Percentiles rank a stretch among this genome's conserved stretches.
These are phyloP conservation scores for Parasarocladium wereldwijsianum DNA, from an alignment of 2,329 filamentous ascomycete species.

Conservation along the genomic window DNA sequence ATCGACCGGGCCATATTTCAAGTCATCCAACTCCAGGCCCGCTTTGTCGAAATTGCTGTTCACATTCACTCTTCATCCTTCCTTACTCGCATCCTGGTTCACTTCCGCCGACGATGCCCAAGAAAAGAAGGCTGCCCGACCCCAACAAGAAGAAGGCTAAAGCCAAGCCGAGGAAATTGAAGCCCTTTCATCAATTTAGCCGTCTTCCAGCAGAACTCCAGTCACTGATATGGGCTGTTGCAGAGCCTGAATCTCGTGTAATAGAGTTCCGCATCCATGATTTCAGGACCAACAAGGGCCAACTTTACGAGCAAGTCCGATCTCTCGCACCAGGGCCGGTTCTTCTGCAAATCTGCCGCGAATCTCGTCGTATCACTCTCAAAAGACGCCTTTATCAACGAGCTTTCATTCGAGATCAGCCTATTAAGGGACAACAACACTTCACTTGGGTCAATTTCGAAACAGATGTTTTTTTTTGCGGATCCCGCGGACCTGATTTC, in stretches of 20 bases:
- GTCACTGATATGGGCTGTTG: neutral
- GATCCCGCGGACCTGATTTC: neutral
- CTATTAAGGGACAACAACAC: too few relatives aligned
- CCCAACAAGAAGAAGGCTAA: constrained; percentile 1
- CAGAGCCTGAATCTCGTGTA: constrained; percentile 1
- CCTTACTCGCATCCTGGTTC: too few relatives aligned
- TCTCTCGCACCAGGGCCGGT: constrained; percentile 1
- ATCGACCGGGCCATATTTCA: too few relatives aligned
- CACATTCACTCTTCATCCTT: too few relatives aligned
- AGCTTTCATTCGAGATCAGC: constrained; percentile 1
- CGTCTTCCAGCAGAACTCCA: neutral
- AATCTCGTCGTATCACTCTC: constrained; percentile 2
- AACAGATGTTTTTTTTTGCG: constrained; percentile 1
- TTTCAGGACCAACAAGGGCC: neutral
- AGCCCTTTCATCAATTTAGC: constrained; percentile 4
- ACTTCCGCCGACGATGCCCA: neutral
- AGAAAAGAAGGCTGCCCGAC: constrained; percentile 1
- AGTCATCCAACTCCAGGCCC: too few relatives aligned
- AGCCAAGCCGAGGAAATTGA: constrained; percentile 1
- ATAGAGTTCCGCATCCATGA: neutral
- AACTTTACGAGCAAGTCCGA: neutral
- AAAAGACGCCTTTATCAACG: constrained; percentile 1
- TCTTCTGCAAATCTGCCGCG: constrained; percentile 1
- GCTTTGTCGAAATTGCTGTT: too few relatives aligned
- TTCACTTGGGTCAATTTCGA: constrained; percentile 2